Evolutionary conservation across 2,329 filamentous ascomycete genomes (phyloP), one percentile per base, ranked within the genome.

Genomic region (Nothomitra cinnamomea): DNA sequence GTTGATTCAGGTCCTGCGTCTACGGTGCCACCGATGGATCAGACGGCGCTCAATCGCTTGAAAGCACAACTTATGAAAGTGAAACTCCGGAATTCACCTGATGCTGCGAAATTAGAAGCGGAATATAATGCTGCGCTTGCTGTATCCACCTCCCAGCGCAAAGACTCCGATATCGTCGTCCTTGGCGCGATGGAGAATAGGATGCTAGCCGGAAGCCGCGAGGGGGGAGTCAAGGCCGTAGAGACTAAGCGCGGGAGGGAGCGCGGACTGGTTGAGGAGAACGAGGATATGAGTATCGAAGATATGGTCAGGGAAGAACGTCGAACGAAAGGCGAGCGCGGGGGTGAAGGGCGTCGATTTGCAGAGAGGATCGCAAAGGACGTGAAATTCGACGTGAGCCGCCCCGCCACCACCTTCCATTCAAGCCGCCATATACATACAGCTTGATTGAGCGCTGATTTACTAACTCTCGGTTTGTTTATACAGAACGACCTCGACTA

Each of bases 271-370:
- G 85, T 98, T 4, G 80, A 86, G 60, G 87, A 92, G 58, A 96
- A 96, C 63, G 85, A 94, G 53, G 88, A 96, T 61, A 96, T 98
- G 88, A 83, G 74, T 28, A 85, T 98, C 56, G 88, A 94, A 53
- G 92, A 98, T 66, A 98, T 98, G 92, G 80, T 98, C 17, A 81
- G 87, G 25, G 89, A 96, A 67, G 92, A 98, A 68, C 80, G 87
- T 36, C 83, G 90, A 53, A 95, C 87, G 3, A 82, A 81, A 55
- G 82, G 82, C 15, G 80, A 87, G 62, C 72, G 73, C 2, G 87
- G 85, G 42, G 87, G 87, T 53, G 89, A 95, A 64, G 86, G 85
- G 1, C 73, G 82, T 60, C 79, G 85, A 2, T 77, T 95, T 32
- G 92, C 92, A 2, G 89, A 96, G 65, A 81, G 89, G 56, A 98